These are phyloP conservation scores for Cicer pinnatifidum DNA, from an alignment of 306 rosid genomes.

Conservation along the genomic window DNA sequence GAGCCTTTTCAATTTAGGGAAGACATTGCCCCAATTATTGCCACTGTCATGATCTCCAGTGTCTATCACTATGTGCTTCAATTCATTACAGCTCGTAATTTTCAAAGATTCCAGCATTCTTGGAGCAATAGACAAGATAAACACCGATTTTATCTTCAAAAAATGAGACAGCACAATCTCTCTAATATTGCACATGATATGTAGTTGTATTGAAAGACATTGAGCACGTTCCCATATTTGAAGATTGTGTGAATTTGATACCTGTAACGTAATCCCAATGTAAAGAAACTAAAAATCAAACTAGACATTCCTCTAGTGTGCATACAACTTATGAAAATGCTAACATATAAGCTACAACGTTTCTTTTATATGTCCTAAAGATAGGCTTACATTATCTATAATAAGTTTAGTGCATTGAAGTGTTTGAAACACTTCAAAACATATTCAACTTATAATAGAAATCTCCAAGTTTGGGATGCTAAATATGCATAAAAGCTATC, in stretches of 20 bases:
- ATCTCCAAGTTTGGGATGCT: background rate
- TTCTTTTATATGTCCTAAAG: background rate
- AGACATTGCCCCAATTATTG: background rate
- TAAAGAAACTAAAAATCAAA: background rate
- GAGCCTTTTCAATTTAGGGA: background rate
- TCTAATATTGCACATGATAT: background rate
- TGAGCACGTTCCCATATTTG: background rate
- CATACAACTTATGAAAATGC: background rate
- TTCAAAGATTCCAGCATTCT: background rate
- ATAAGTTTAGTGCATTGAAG: background rate
- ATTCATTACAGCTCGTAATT: background rate
- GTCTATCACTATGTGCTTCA: conserved; percentile 7
- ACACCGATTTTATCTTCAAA: background rate
- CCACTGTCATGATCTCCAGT: background rate
- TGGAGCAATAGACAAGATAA: background rate
- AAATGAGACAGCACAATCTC: background rate
- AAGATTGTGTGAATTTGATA: background rate
- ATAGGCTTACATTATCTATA: background rate
- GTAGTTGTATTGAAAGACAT: background rate
- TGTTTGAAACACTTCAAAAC: background rate
- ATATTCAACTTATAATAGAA: background rate
- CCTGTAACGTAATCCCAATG: background rate
- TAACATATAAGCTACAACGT: background rate
- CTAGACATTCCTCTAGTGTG: background rate
- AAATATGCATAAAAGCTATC: background rate